A percentile compares a stretch with the other conserved stretches of the same genome.
These are phyloP conservation scores for Suillus occidentalis DNA, from an alignment of 768 basidiomycete species.

Conservation along the genomic window DNA sequence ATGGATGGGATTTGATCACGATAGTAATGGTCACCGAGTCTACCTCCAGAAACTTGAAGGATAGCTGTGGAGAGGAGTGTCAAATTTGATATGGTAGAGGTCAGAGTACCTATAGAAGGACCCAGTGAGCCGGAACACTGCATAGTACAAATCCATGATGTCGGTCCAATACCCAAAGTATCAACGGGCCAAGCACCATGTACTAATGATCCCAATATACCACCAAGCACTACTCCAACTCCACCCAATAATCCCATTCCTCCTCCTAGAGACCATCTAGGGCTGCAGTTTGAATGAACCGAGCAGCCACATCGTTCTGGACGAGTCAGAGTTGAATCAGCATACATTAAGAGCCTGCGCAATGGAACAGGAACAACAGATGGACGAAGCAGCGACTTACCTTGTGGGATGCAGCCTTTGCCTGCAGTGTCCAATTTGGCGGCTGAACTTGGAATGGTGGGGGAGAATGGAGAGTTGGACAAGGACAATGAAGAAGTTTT, in stretches of 20 bases:
- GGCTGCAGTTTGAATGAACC: too few relatives aligned
- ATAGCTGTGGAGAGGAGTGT: constrained; percentile 16
- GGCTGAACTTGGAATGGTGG: constrained; percentile 7
- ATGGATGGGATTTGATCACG: constrained; percentile 37
- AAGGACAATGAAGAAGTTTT: constrained; percentile 9
- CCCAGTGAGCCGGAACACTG: too few relatives aligned
- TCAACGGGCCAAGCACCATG: too few relatives aligned
- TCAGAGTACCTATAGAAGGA: neutral
- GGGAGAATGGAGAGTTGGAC: constrained; percentile 10
- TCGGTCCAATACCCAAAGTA: neutral
- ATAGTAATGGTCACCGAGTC: constrained; percentile 29
- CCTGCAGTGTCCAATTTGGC: too few relatives aligned
- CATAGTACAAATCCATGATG: neutral
- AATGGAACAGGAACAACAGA: neutral
- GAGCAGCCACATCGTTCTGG: too few relatives aligned
- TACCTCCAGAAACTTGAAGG: constrained; percentile 7
- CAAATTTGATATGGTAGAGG: constrained; percentile 1
- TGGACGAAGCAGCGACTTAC: neutral
- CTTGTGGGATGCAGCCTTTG: neutral
- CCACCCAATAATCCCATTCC: too few relatives aligned
- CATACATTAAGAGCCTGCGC: too few relatives aligned
- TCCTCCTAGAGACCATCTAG: too few relatives aligned
- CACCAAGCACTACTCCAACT: too few relatives aligned
- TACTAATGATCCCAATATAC: too few relatives aligned
- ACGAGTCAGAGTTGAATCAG: too few relatives aligned